phyloP scores from a whole-genome alignment of 208 protist genomes.

The Phytomonas francai region DNA sequence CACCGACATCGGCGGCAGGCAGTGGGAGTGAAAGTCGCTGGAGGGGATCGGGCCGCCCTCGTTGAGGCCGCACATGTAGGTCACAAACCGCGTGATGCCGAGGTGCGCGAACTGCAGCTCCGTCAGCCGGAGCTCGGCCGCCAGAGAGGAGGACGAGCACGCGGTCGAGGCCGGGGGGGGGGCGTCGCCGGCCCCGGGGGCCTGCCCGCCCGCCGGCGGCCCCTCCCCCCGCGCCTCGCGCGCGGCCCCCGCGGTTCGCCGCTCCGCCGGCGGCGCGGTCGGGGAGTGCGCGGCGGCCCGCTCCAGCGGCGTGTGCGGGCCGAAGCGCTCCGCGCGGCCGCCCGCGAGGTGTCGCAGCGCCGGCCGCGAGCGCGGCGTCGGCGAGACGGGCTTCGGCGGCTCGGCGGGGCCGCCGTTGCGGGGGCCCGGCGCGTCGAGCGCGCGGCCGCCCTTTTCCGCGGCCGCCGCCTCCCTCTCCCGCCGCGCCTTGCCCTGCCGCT shows the following conservation, averaged over 20 bases:
- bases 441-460: too few species aligned
- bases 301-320: background rate
- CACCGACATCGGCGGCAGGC: slow-evolving; percentile 69
- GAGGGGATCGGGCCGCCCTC: slow-evolving; percentile 39
- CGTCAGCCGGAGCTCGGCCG: slow-evolving; percentile 8
- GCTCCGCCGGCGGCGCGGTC: background rate
- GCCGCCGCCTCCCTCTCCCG: background rate
- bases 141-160: too few species aligned
- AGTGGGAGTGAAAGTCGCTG: slow-evolving; percentile 73
- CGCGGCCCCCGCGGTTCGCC: background rate
- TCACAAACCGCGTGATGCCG: slow-evolving; percentile 46
- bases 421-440: too few species aligned
- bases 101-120: slow-evolving; percentile 26
- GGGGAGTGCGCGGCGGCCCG: too few species aligned
- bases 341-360: background rate
- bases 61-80: slow-evolving; percentile 52
- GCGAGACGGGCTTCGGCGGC: too few species aligned
- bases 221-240: background rate
- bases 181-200: too few species aligned
- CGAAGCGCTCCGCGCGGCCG: slow-evolving; percentile 1
- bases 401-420: too few species aligned
- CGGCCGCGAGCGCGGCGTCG: too few species aligned
- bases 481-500: background rate
- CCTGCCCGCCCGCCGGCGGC: too few species aligned
- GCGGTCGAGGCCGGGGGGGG: too few species aligned